Evolutionary conservation across 352 stramenopile genomes (phyloP).

Genomic region (Phytophthora pseudosyringae): DNA sequence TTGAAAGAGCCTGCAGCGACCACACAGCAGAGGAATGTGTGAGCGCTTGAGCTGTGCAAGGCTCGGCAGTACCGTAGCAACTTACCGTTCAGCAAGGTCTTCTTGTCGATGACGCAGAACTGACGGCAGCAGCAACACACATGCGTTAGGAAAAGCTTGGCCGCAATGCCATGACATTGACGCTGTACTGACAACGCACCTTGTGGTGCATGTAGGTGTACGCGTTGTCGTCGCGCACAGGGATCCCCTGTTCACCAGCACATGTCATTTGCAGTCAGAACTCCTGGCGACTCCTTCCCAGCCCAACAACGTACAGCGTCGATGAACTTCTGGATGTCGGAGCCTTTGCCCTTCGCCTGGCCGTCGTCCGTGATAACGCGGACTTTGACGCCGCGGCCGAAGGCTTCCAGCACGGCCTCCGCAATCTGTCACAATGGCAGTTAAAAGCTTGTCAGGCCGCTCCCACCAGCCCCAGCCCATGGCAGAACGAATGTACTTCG

Average conservation of each 20-base stretch:
- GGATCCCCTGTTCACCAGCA: slow-evolving; percentile 52
- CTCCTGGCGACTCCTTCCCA: background rate
- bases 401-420: slow-evolving; percentile 59
- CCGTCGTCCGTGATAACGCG: slow-evolving; percentile 74
- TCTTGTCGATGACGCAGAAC: slow-evolving; percentile 77
- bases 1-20: slow-evolving; percentile 63
- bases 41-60: background rate
- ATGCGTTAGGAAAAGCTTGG: background rate
- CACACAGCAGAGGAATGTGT: background rate
- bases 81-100: slow-evolving; percentile 64
- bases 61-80: background rate
- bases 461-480: background rate
- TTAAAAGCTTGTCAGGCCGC: slow-evolving; percentile 4
- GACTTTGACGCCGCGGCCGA: slow-evolving; percentile 55
- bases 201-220: slow-evolving; percentile 80
- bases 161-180: background rate
- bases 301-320: slow-evolving; percentile 46
- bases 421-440: slow-evolving; percentile 48
- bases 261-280: slow-evolving; percentile 2
- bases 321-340: slow-evolving; percentile 80
- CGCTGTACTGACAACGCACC: slow-evolving; percentile 25
- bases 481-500: slow-evolving; percentile 41
- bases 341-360: slow-evolving; percentile 62
- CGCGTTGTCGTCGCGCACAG: slow-evolving; percentile 63
- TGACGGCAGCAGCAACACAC: slow-evolving; percentile 23